Percentiles rank a stretch among this genome's conserved stretches.
Conservation (phyloP, 805 yeast genomes). For the Vanderwaltozyma yarrowii region DNA sequence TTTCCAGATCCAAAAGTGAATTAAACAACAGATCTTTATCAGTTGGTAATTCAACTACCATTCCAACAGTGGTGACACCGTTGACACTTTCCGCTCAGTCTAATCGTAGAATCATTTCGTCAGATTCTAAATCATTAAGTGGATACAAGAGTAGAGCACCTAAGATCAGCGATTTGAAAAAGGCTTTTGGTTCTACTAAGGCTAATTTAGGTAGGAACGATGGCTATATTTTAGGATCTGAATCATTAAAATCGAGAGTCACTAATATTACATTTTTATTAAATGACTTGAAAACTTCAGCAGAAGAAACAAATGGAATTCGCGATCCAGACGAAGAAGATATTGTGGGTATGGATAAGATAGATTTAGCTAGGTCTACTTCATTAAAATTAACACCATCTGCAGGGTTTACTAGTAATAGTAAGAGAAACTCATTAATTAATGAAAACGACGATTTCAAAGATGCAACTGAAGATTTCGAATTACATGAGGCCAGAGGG, state of each 20-base stretch:
- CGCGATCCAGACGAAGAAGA: slow-evolving; percentile 29
- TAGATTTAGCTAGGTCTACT: slow-evolving; percentile 24
- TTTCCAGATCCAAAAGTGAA: neutral
- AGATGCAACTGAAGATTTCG: slow-evolving; percentile 24
- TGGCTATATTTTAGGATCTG: slow-evolving; percentile 20
- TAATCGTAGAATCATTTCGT: neutral
- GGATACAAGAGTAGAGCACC: slow-evolving; percentile 13
- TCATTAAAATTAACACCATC: slow-evolving; percentile 13
- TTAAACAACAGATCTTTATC: slow-evolving; percentile 2
- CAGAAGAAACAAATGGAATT: slow-evolving; percentile 17
- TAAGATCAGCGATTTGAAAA: slow-evolving; percentile 22
- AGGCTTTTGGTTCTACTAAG: slow-evolving; percentile 9
- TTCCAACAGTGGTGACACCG: neutral
- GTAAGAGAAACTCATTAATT: neutral
- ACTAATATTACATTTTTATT: slow-evolving; percentile 29
- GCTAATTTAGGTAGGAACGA: slow-evolving; percentile 1
- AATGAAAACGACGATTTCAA: slow-evolving; percentile 17
- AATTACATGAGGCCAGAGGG: slow-evolving; percentile 21
- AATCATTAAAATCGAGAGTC: slow-evolving; percentile 28
- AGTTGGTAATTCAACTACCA: neutral
- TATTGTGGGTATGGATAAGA: slow-evolving; percentile 23
- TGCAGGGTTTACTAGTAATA: slow-evolving; percentile 1
- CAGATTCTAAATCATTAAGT: slow-evolving; percentile 1
- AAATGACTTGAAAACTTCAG: slow-evolving; percentile 21
- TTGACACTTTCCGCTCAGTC: neutral